phyloP scores from a whole-genome alignment of 139 green algal genomes.

The Chlorella sp. region DNA sequence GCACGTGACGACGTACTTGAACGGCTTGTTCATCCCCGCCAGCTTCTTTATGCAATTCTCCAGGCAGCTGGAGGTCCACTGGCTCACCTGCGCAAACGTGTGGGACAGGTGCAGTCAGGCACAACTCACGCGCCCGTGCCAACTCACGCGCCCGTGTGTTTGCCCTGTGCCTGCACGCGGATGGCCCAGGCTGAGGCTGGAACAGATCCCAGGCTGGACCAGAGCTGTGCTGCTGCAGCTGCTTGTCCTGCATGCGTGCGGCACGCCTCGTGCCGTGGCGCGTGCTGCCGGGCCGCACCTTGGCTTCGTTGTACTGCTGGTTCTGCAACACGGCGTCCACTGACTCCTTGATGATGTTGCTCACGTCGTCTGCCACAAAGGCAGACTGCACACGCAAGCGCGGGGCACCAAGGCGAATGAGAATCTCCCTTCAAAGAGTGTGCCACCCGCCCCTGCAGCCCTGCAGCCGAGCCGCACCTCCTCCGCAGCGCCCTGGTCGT shows the following conservation, averaged over 20 bases:
- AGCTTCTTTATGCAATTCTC: slow-evolving; percentile 70
- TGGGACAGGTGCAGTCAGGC: too few species aligned
- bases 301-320: slow-evolving; percentile 60
- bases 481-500: too few species aligned
- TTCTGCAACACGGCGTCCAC: slow-evolving; percentile 69
- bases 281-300: slow-evolving; percentile 54
- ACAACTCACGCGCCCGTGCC: too few species aligned
- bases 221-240: background rate
- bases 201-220: background rate
- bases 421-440: too few species aligned
- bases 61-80: slow-evolving; percentile 64
- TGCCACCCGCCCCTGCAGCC: too few species aligned
- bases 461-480: too few species aligned
- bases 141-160: too few species aligned
- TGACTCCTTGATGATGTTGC: slow-evolving; percentile 79
- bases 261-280: too few species aligned
- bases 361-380: slow-evolving; percentile 77
- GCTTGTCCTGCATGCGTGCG: too few species aligned
- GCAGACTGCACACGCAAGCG: slow-evolving; percentile 55
- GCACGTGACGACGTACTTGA: slow-evolving; percentile 77
- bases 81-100: slow-evolving; percentile 64
- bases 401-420: too few species aligned
- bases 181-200: too few species aligned
- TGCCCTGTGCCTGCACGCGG: too few species aligned
- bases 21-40: slow-evolving; percentile 64